Evolutionary conservation across 139 green algal genomes (phyloP).

Genomic region (Chlorella ohadii): DNA sequence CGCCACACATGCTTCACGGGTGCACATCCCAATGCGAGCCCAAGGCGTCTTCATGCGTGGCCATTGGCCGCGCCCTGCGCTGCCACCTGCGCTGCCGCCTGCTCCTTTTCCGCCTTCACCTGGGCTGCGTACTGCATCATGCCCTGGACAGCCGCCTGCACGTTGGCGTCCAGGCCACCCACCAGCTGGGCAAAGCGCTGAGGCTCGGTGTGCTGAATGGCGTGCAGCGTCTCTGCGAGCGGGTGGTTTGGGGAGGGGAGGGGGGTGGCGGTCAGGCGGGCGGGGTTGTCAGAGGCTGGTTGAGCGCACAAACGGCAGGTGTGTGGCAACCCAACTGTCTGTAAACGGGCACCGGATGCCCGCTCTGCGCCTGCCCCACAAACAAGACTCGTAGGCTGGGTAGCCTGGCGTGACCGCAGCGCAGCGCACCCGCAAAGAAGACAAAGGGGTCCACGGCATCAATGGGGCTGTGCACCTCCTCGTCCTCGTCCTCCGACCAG

Average conservation of each 20-base stretch:
- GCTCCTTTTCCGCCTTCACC: conserved; percentile 1
- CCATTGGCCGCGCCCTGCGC: conserved; percentile 4
- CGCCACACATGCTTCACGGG: not conserved
- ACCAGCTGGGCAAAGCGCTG: conserved; percentile 46
- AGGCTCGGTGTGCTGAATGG: conserved; percentile 61
- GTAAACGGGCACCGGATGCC: too few relatives aligned
- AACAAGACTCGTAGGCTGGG: too few relatives aligned
- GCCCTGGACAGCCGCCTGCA: conserved; percentile 40
- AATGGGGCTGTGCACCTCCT: conserved; percentile 63
- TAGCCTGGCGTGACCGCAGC: too few relatives aligned
- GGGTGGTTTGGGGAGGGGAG: not conserved
- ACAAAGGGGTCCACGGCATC: conserved; percentile 77
- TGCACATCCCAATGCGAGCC: not conserved
- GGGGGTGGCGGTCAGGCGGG: not conserved
- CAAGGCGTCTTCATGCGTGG: not conserved
- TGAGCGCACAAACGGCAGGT: too few relatives aligned
- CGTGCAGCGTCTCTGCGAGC: conserved; percentile 55
- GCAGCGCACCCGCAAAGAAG: conserved; percentile 50
- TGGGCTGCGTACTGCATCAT: conserved; percentile 30
- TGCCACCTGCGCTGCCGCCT: conserved; percentile 4
- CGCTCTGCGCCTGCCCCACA: too few relatives aligned
- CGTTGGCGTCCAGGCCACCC: conserved; percentile 25
- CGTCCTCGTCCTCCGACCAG: conserved; percentile 55
- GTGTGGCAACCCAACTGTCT: too few relatives aligned
- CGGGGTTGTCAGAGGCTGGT: too few relatives aligned